These are phyloP conservation scores for Xylaria sp. DNA, from an alignment of 2,329 filamentous ascomycete species.

Conservation along the genomic window DNA sequence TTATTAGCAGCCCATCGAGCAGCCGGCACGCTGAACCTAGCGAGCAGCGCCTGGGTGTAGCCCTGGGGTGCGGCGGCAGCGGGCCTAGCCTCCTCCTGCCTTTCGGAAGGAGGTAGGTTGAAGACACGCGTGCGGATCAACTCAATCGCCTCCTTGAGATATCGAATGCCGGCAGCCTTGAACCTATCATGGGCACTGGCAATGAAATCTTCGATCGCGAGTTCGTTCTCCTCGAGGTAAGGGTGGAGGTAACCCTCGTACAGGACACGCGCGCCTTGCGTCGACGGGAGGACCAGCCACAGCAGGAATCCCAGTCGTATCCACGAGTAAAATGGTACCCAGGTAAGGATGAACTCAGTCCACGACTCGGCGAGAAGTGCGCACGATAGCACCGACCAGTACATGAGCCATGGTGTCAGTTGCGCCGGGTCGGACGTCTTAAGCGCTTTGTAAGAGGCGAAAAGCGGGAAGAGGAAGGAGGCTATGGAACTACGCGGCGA, in stretches of 20 bases:
- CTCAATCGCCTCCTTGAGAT: conserved; percentile 77
- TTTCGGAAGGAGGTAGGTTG: conserved; percentile 72
- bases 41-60: conserved; percentile 85
- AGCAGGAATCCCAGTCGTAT: conserved; percentile 86
- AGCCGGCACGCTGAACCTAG: conserved; percentile 84
- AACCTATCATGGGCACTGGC: conserved; percentile 81
- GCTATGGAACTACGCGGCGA: conserved; percentile 73
- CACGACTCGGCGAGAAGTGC: conserved; percentile 86
- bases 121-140: conserved; percentile 79
- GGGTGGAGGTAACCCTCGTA: conserved; percentile 89
- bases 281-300: conserved; percentile 96
- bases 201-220: conserved; percentile 90
- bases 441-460: conserved; percentile 97
- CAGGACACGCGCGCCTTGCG: conserved; percentile 87
- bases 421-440: conserved; percentile 90
- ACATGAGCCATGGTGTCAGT: conserved; percentile 98
- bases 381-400: conserved; percentile 93
- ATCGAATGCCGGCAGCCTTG: conserved; percentile 78
- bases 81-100: conserved; percentile 50
- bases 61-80: conserved; percentile 59
- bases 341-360: conserved; percentile 85
- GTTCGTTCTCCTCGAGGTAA: conserved; percentile 87
- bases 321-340: conserved; percentile 95
- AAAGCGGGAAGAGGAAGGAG: conserved; percentile 93
- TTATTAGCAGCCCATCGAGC: conserved; percentile 65